Evolutionary conservation across 768 basidiomycete genomes (phyloP).

Genomic region (Leccinum olivaceopallidum): DNA sequence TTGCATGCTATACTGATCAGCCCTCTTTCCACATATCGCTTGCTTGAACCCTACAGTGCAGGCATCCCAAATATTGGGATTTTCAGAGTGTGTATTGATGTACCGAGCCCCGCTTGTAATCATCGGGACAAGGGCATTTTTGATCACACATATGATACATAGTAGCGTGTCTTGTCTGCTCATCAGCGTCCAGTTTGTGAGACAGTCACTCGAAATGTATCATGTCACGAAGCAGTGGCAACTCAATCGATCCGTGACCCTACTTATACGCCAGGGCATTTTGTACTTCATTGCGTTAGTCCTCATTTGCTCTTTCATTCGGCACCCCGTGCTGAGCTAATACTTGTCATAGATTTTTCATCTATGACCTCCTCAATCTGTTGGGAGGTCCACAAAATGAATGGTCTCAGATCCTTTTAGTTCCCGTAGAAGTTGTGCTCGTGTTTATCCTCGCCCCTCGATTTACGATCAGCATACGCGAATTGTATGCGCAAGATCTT

Average conservation of each 20-base stretch:
- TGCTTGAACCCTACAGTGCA: neutral
- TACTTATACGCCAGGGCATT: neutral
- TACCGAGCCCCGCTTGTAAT: neutral
- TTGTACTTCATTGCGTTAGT: constrained; percentile 1
- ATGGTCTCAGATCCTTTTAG: neutral
- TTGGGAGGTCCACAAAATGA: no score
- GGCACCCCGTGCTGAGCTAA: neutral
- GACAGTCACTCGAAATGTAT: neutral
- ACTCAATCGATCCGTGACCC: neutral
- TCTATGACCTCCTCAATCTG: neutral
- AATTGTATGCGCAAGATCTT: no score
- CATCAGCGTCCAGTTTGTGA: neutral
- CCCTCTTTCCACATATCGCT: neutral
- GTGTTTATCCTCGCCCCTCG: no score
- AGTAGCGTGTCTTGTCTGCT: neutral
- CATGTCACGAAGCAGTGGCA: neutral
- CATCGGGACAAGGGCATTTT: no score
- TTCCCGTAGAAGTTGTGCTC: neutral
- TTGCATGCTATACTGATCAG: neutral
- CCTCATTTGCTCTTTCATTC: neutral
- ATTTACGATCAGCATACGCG: no score
- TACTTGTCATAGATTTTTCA: neutral
- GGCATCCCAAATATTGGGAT: neutral
- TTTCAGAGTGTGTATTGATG: neutral
- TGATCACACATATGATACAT: neutral